These are phyloP conservation scores for Penicillium angulare DNA, from an alignment of 495 filamentous ascomycete genomes.

Conservation along the genomic window DNA sequence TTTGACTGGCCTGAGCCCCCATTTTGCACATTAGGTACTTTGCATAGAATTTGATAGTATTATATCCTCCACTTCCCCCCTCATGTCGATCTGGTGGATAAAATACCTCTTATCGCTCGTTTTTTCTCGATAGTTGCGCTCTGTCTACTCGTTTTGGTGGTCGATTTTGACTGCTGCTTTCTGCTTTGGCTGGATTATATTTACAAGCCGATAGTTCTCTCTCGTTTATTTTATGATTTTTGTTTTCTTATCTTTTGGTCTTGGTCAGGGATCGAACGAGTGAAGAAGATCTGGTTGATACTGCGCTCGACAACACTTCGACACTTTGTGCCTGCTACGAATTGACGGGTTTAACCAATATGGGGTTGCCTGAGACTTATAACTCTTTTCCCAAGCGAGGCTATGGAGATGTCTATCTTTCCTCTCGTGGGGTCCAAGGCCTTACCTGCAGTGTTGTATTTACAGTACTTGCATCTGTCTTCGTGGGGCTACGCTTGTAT, in stretches of 20 bases:
- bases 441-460: constrained; percentile 38
- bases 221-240: background rate
- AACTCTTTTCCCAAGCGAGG: constrained; percentile 18
- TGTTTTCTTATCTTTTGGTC: background rate
- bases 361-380: constrained; percentile 14
- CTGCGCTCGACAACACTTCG: too few relatives aligned
- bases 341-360: too few relatives aligned
- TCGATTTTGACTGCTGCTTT: too few relatives aligned
- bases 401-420: constrained; percentile 18
- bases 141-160: background rate
- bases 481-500: constrained; percentile 39
- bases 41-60: background rate
- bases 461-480: constrained; percentile 32
- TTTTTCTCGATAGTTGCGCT: constrained; percentile 2
- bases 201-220: too few relatives aligned
- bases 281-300: too few relatives aligned
- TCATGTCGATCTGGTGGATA: constrained; percentile 4
- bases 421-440: constrained; percentile 26
- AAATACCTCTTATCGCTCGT: constrained; percentile 7
- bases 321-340: background rate
- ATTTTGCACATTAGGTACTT: too few relatives aligned
- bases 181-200: too few relatives aligned
- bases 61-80: background rate
- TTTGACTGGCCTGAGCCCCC: constrained; percentile 15
- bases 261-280: too few relatives aligned